Percentiles rank a stretch among this genome's conserved stretches.
phyloP scores from a whole-genome alignment of 495 filamentous ascomycete genomes.

The Talaromyces trachyspermus region DNA sequence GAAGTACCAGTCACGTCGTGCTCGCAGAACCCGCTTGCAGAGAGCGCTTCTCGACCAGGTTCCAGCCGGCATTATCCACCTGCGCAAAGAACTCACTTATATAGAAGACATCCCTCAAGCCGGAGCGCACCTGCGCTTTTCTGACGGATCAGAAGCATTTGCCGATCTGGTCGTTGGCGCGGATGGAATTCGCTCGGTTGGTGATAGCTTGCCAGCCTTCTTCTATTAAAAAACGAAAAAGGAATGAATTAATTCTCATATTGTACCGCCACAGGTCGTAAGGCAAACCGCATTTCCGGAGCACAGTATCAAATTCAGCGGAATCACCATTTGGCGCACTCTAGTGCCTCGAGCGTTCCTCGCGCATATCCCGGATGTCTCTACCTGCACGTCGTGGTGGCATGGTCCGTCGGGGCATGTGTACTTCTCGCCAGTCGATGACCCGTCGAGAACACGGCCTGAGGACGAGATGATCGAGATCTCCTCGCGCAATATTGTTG shows the following conservation, averaged over 20 bases:
- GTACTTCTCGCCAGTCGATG: conserved; percentile 38
- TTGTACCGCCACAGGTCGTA: conserved; percentile 1
- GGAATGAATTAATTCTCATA: background rate
- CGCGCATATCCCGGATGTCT: conserved; percentile 26
- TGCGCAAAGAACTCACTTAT: conserved; percentile 28
- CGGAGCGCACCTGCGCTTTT: conserved; percentile 21
- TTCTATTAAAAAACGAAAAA: background rate
- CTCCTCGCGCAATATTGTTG: background rate
- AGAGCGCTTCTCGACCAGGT: conserved; percentile 30
- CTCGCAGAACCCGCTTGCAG: conserved; percentile 34
- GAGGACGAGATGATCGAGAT: background rate
- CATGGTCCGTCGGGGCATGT: conserved; percentile 35
- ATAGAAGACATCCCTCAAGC: conserved; percentile 19
- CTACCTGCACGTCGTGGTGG: conserved; percentile 39
- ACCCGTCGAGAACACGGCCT: conserved; percentile 12
- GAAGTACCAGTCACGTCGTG: conserved; percentile 13
- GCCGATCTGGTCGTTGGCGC: conserved; percentile 45
- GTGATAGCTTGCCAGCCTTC: conserved; percentile 2
- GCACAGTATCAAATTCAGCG: conserved; percentile 30
- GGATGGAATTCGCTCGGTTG: conserved; percentile 45
- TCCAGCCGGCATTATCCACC: conserved; percentile 26
- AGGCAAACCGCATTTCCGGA: conserved; percentile 18
- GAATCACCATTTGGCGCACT: conserved; percentile 34
- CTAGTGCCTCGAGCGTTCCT: conserved; percentile 20
- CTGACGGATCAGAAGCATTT: conserved; percentile 26